These are phyloP conservation scores for Talaromyces thailandensis DNA, from an alignment of 495 filamentous ascomycete species.

Conservation along the genomic window DNA sequence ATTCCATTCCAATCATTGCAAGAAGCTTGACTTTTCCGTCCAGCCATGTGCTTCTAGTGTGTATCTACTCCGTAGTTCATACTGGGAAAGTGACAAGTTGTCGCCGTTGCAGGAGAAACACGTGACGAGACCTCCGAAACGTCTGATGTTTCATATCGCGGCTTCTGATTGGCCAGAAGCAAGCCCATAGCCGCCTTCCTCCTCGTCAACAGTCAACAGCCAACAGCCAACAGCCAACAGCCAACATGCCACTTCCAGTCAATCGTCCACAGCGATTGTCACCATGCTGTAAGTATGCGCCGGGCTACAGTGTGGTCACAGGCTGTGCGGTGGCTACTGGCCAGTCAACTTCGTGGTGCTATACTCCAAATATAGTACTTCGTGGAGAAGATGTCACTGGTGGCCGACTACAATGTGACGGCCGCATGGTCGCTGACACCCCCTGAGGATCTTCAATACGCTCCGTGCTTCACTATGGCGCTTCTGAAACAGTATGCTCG, in stretches of 20 bases:
- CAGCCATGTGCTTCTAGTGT: background rate
- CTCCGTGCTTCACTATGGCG: conserved; percentile 2
- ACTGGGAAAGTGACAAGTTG: background rate
- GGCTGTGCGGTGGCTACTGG: background rate
- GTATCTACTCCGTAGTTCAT: no score
- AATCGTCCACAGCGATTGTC: background rate
- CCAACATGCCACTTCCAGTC: background rate
- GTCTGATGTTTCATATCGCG: background rate
- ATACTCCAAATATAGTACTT: background rate
- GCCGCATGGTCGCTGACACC: background rate
- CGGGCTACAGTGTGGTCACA: background rate
- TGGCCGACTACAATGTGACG: background rate
- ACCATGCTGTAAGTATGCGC: background rate
- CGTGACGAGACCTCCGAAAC: background rate
- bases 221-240: no score
- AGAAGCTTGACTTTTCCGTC: background rate
- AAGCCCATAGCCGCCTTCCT: background rate
- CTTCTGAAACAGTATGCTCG: conserved; percentile 1
- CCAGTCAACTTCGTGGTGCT: background rate
- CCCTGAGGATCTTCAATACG: background rate
- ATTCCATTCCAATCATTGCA: background rate
- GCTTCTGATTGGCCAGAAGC: conserved; percentile 1
- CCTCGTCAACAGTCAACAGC: background rate
- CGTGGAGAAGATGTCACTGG: background rate
- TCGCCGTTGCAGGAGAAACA: background rate